Conservation (phyloP, 495 filamentous ascomycete species). For the Annulohypoxylon maeteangense region DNA sequence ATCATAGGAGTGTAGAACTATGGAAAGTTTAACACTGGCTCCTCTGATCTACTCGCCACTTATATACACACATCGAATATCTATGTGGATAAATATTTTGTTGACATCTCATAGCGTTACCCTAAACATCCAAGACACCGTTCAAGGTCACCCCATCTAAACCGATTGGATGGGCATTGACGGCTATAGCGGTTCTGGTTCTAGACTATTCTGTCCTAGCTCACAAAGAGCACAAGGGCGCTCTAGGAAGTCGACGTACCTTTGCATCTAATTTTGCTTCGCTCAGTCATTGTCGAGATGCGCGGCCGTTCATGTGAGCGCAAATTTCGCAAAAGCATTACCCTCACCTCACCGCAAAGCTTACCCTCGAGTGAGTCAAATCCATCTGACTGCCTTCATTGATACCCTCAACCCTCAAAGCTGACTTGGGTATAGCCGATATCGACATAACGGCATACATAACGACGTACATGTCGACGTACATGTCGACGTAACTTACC, state of each 20-base stretch:
- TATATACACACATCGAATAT: not conserved
- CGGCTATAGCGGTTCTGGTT: not conserved
- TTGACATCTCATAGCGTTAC: not conserved
- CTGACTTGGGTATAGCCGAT: not conserved
- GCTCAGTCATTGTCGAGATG: not conserved
- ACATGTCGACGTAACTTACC: too few species aligned
- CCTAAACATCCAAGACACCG: not conserved
- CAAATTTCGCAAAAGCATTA: not conserved
- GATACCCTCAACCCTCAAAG: not conserved
- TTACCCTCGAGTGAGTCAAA: conserved; percentile 20
- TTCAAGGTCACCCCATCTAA: not conserved
- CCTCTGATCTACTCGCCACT: not conserved
- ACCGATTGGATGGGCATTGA: not conserved
- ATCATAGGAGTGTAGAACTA: not conserved
- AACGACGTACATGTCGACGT: too few species aligned
- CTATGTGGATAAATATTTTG: not conserved
- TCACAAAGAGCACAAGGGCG: not conserved
- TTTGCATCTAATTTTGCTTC: not conserved
- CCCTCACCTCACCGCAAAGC: conserved; percentile 35
- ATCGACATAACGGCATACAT: too few species aligned
- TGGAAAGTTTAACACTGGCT: not conserved
- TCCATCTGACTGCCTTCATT: conserved; percentile 13
- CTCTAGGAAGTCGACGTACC: not conserved
- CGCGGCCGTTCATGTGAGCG: not conserved
- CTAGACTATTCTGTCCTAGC: not conserved